phyloP scores from a whole-genome alignment of 2,329 filamentous ascomycete genomes.

The Dactylonectria estremocensis region DNA sequence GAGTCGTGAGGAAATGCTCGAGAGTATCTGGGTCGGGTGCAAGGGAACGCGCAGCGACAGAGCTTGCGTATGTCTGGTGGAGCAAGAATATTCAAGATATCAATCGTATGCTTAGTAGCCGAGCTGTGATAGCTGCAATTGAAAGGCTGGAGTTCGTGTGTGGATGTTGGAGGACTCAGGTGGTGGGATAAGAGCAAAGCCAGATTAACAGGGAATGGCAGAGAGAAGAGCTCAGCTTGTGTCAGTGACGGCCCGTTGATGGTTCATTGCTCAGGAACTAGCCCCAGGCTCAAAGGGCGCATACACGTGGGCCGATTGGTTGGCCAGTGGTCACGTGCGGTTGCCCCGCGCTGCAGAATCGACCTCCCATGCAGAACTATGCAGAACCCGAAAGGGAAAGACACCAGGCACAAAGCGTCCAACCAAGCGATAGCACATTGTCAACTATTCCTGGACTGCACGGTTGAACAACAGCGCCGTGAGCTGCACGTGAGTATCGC shows the following conservation, averaged over 20 bases:
- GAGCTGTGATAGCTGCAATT: not conserved
- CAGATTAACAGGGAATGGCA: conserved; percentile 1
- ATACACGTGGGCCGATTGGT: conserved; percentile 54
- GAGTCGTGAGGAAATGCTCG: conserved; percentile 4
- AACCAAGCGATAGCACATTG: conserved; percentile 33
- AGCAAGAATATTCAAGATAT: not conserved
- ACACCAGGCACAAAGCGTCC: conserved; percentile 43
- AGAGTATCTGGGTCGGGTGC: not conserved
- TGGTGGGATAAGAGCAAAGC: conserved; percentile 15
- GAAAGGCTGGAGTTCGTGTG: not conserved
- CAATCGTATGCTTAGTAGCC: conserved; percentile 7
- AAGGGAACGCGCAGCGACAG: conserved; percentile 14
- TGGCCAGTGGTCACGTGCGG: conserved; percentile 49
- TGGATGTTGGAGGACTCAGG: conserved; percentile 8
- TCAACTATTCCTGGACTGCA: conserved; percentile 23
- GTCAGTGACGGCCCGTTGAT: conserved; percentile 31
- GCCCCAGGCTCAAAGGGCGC: conserved; percentile 27
- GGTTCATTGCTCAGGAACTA: conserved; percentile 37
- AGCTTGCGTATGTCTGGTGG: conserved; percentile 10
- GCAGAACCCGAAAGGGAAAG: conserved; percentile 48
- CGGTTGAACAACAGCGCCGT: conserved; percentile 23
- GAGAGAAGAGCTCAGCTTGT: conserved; percentile 20
- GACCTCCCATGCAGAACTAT: conserved; percentile 19
- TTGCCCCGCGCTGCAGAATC: conserved; percentile 40
- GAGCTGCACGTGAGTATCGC: conserved; percentile 34